Evolutionary conservation across 768 basidiomycete genomes (phyloP).

Genomic region (Leccinum ochraceum): DNA sequence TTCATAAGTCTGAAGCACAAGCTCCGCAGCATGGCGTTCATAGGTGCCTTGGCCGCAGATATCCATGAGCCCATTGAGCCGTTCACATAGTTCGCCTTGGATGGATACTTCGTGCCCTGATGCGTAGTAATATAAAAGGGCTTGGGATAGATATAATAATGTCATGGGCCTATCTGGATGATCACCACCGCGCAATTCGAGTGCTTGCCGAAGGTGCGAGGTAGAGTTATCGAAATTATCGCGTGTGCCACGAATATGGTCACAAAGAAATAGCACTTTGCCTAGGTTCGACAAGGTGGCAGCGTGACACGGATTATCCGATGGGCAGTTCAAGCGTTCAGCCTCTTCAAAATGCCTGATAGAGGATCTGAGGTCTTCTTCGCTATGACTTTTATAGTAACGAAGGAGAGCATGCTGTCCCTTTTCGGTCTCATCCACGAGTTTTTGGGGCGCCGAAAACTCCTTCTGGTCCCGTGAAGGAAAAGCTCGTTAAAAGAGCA

Average conservation of each 20-base stretch:
- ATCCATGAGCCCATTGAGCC: background rate
- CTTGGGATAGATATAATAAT: background rate
- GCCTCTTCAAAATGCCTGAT: slow-evolving; percentile 6
- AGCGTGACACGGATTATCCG: slow-evolving; percentile 1
- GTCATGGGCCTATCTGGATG: slow-evolving; percentile 11
- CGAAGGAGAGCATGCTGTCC: background rate
- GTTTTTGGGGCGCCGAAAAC: background rate
- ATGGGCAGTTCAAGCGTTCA: background rate
- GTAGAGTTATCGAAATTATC: background rate
- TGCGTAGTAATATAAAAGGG: background rate
- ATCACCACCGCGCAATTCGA: background rate
- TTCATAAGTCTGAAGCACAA: slow-evolving; percentile 4
- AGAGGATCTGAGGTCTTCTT: background rate
- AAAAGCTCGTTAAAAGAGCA: background rate
- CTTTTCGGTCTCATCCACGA: background rate
- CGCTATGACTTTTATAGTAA: background rate
- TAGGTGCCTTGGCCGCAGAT: background rate
- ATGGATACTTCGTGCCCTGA: background rate
- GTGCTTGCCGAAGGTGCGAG: slow-evolving; percentile 5
- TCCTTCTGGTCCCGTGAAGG: background rate
- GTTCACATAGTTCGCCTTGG: background rate
- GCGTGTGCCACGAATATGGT: background rate
- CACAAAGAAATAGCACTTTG: slow-evolving; percentile 5
- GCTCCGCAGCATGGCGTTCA: slow-evolving; percentile 3
- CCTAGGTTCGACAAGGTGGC: slow-evolving; percentile 17